Evolutionary conservation across 2,329 filamentous ascomycete genomes (phyloP), one percentile per base, ranked within the genome.

Genomic region (Neurospora sp.): DNA sequence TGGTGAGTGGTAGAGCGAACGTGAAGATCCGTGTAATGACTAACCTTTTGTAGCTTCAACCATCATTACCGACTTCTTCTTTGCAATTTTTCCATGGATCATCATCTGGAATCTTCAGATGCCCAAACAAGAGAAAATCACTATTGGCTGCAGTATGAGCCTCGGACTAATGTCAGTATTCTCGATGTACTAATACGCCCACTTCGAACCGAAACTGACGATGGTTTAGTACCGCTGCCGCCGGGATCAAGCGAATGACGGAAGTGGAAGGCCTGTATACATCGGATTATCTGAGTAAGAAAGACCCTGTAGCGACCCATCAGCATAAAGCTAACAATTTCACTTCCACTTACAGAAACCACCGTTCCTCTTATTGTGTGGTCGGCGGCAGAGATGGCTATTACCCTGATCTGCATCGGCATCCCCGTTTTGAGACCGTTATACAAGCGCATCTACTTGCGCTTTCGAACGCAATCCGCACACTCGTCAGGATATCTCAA

Each of bases 61-160:
- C 3, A 69, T 72, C 66, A 17, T 70, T 4, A 69, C 70, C 68
- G 72, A 73, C 69, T 69, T 73, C 65, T 72, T 71, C 68, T 73
- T 72, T 33, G 70, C 71, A 19, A 39, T 70, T n/a, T 72, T 71
- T 46, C 70, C 69, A 19, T 72, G 69, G 68, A 38, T 71, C 46
- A 72, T 73, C 10, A 69, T 73, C 12, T 71, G 67, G 71, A 69
- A 69, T 1, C 66, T 73, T 4, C 57, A 73, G 8, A 73, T 73
- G 69, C 67, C 66, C 11, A 67, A 33, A n/a, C 70, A 69, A 23
- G 71, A 74, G 46, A 72, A 73, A 69, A 68, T 67, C 66, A 71
- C 69, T 33, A 74, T 74, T n/a, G 73, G 66, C 3, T 72, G 69
- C 17, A 74, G 73, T 66, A 71, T 73, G 71, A 74, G 73, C 52